Conservation (phyloP, 495 filamentous ascomycete species). For the Cryomyces minteri region DNA sequence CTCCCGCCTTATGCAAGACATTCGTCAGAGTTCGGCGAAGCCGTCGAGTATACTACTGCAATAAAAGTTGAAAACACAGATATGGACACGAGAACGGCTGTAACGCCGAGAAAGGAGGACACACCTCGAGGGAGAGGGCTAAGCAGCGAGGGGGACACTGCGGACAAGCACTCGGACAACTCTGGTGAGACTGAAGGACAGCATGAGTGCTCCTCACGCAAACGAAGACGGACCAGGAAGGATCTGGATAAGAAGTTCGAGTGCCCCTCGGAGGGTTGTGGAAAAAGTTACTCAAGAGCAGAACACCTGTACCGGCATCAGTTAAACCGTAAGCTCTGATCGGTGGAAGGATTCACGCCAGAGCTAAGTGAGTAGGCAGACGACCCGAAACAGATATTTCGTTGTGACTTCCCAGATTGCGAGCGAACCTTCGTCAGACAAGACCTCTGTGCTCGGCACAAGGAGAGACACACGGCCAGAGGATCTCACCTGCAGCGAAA, state of each 20-base stretch:
- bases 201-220: neutral
- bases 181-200: neutral
- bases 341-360: neutral
- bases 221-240: conserved; percentile 12
- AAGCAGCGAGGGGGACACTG: no score
- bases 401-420: conserved; percentile 87
- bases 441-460: conserved; percentile 83
- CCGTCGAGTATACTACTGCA: no score
- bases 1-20: no score
- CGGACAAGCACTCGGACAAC: neutral
- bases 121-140: no score
- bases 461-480: conserved; percentile 87
- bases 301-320: conserved; percentile 96
- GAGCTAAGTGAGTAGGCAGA: conserved; percentile 23
- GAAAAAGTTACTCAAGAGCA: conserved; percentile 89
- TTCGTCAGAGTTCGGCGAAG: no score
- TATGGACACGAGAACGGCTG: no score
- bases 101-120: no score
- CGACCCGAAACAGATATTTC: conserved; percentile 83
- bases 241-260: conserved; percentile 86
- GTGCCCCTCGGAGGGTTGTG: conserved; percentile 75
- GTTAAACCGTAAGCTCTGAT: conserved; percentile 57
- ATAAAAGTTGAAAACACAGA: no score
- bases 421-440: conserved; percentile 82
- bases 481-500: conserved; percentile 89